phyloP scores from a whole-genome alignment of 495 filamentous ascomycete species.

The Penicillium pancosmium region DNA sequence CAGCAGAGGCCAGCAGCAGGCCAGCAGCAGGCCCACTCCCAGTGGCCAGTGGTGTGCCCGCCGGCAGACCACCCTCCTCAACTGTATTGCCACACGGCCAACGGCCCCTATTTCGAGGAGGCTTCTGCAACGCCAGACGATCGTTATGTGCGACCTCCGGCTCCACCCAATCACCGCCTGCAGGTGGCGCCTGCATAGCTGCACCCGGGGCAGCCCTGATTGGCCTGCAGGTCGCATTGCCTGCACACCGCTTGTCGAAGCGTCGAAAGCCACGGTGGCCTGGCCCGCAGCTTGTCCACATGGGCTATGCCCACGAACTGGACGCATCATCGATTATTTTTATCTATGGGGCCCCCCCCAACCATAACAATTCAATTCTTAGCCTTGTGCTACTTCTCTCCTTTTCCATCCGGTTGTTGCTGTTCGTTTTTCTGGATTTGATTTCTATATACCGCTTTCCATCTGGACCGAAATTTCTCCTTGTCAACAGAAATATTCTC shows the following conservation, averaged over 20 bases:
- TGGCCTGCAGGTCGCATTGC: constrained; percentile 12
- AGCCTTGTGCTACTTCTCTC: constrained; percentile 8
- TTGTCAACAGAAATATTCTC: constrained; percentile 1
- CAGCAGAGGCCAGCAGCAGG: not conserved
- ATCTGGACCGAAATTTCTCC: not conserved
- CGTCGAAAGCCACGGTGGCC: constrained; percentile 17
- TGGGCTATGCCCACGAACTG: constrained; percentile 14
- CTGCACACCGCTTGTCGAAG: constrained; percentile 18
- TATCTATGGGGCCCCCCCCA: constrained; percentile 9
- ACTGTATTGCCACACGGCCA: constrained; percentile 13
- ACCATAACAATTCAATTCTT: constrained; percentile 2
- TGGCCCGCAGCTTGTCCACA: constrained; percentile 15
- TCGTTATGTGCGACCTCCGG: constrained; percentile 13
- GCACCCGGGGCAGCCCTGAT: constrained; percentile 13
- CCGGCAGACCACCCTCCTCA: not conserved
- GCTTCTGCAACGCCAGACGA: constrained; percentile 13
- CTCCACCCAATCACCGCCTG: constrained; percentile 13
- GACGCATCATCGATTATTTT: constrained; percentile 30
- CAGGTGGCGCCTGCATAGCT: constrained; percentile 24
- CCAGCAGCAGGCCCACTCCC: not conserved
- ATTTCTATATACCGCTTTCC: not conserved
- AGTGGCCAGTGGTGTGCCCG: not conserved
- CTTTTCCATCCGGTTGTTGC: constrained; percentile 5
- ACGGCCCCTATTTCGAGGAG: constrained; percentile 5
- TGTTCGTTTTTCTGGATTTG: not conserved